Evolutionary conservation across 2,329 filamentous ascomycete species (phyloP), one percentile per base, ranked within the genome.

Genomic region (Ascochyta clinopodiicola): DNA sequence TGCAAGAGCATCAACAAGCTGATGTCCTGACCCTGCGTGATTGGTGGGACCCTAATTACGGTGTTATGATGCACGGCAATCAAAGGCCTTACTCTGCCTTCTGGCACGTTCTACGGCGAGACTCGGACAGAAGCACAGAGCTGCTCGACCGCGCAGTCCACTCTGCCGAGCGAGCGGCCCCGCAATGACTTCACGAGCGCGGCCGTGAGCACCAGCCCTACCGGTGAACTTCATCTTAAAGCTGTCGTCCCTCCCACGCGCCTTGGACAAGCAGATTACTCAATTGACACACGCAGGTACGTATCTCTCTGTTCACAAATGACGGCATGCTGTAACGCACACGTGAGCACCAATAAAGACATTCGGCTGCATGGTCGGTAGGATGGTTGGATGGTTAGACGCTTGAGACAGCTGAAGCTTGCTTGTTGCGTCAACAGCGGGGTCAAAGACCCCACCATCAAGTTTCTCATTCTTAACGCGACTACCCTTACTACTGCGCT

Each of bases 111-210:
- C 57, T 61, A 59, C 71, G 71, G 71, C 64, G 67, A 72, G 70
- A 71, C 19, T 71, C 70, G 70, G 71, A 60, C 66, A 71, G 43
- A 34, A 44, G 47, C 53, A 47, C 47, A 56, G 47, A 37, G 36
- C 40, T 49, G 44, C 36, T 31, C 40, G 45, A 42, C 45, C 52
- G 47, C 56, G 56, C 55, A 48, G 62, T 29, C 59, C 43, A 58
- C 59, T 57, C 51, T 62, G 63, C 70, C 72, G 69, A 71, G 70
- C 66, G 32, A 56, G 58, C 58, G 48, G 66, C 57, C 62, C 62
- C 66, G 66, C 61, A 56, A 71, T 67, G 68, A 69, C 66, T 71
- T 67, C 67, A 68, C 62, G 17, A 68, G 69, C 70, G 70, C 72
- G 71, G 71, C 72, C 70, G 69, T 71, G 69, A 69, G 60, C 66